These are phyloP conservation scores for Lasiodiplodia hormozganensis DNA, from an alignment of 2,329 filamentous ascomycete species.

Conservation along the genomic window DNA sequence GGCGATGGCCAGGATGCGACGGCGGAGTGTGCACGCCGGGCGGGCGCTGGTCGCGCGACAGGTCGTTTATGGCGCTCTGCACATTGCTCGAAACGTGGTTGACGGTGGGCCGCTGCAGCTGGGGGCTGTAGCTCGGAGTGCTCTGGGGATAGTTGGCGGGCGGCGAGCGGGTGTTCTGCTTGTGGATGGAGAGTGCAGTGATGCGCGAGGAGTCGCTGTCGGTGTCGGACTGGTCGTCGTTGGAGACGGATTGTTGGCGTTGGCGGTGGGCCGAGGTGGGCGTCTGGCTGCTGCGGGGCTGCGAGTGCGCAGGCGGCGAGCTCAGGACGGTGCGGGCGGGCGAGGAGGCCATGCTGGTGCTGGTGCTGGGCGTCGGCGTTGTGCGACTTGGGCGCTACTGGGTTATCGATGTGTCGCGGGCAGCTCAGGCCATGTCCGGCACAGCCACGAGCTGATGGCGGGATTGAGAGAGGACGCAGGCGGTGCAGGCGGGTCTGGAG, in stretches of 20 bases:
- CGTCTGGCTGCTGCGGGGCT: conserved; percentile 16
- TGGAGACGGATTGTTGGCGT: conserved; percentile 5
- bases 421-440: conserved; percentile 27
- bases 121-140: conserved; percentile 41
- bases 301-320: conserved; percentile 15
- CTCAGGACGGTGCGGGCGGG: conserved; percentile 24
- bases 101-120: conserved; percentile 26
- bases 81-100: conserved; percentile 33
- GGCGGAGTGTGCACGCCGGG: conserved; percentile 54
- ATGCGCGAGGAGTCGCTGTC: conserved; percentile 50
- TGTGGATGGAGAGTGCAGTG: conserved; percentile 40
- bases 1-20: conserved; percentile 60
- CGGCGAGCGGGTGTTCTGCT: conserved; percentile 47
- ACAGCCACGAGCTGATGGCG: conserved; percentile 5
- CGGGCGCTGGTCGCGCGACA: conserved; percentile 48
- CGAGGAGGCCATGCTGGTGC: conserved; percentile 23
- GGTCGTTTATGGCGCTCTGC: conserved; percentile 37
- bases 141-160: conserved; percentile 45
- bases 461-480: not conserved
- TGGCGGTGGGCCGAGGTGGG: conserved; percentile 3
- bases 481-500: not conserved
- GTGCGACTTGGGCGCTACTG: conserved; percentile 22
- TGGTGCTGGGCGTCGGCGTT: conserved; percentile 14
- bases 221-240: conserved; percentile 31
- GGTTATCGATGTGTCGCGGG: conserved; percentile 6